Evolutionary conservation across 2,329 filamentous ascomycete species (phyloP), one percentile per base, ranked within the genome.

Genomic region (Elsinoe batatas): DNA sequence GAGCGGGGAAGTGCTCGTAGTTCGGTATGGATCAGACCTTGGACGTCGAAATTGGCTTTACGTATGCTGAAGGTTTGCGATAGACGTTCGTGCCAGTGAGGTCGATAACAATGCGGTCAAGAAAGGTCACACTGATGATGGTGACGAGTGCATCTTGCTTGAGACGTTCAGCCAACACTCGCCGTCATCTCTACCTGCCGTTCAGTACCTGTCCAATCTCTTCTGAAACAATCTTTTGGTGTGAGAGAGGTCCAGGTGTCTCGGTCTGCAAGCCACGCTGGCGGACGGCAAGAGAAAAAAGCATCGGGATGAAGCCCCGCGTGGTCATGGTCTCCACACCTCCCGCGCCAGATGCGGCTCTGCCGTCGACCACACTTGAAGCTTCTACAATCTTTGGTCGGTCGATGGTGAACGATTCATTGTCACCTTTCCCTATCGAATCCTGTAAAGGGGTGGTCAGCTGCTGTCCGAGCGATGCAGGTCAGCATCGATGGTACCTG

Each of bases 301-400:
- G 36, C 36, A 38, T 38, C 38, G 10, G 15, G 38, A 18, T 17
- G 12, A 13, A 20, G 22, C 44, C 44, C 44, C 44, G 35, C 44
- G 26, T 49, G 13, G 44, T 49, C 44, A 13, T 49, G 13, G 44
- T 49, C 26, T 49, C 44, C 44, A 49, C 44, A 22, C 30, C 44
- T 12, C 44, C 26, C 44, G 44, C 44, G 44, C 44, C 26, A 26
- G 18, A 46, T 49, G 44, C 44, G 44, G 44, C 44, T 49, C 44
- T 17, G 12, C 22, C 26, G 15, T 35, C 15, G 44, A 49, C 44
- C 44, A 15, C 44, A 49, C 26, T 35, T 35, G 13, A 30, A 18
- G 26, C 36, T 38, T n/a, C n/a, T 2, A n/a, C 13, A 38, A 38
- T 38, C 4, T 5, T n/a, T 38, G 36, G 36, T n/a, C 10, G 36